Conservation (phyloP, 129 eudicot genomes). For the Oenanthe sinensis region DNA sequence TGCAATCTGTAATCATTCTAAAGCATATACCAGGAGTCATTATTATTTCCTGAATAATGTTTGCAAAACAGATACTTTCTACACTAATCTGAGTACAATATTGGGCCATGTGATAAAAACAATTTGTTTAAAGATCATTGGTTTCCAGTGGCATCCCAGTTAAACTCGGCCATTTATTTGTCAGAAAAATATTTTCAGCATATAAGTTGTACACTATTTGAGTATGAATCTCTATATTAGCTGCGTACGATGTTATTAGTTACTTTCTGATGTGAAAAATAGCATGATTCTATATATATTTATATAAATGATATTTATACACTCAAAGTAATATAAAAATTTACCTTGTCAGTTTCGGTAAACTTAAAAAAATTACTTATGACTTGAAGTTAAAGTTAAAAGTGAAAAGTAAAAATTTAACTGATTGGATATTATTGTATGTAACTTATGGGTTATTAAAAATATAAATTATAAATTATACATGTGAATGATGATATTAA, state of each 20-base stretch:
- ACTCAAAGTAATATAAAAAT: background rate
- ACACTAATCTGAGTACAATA: background rate
- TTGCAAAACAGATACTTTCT: background rate
- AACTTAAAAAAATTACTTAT: too few species aligned
- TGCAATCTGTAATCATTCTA: background rate
- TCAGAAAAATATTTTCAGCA: background rate
- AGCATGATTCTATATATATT: background rate
- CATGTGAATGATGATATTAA: too few species aligned
- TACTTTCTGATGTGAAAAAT: background rate
- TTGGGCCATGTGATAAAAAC: background rate
- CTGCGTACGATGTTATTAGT: background rate
- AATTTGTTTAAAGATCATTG: background rate
- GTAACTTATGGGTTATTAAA: too few species aligned
- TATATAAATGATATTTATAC: background rate
- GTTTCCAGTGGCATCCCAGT: background rate
- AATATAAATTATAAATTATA: too few species aligned
- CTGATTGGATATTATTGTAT: too few species aligned
- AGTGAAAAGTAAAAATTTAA: too few species aligned
- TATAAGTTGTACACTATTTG: too few species aligned
- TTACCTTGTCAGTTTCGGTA: background rate
- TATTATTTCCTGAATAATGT: background rate
- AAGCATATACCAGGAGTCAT: background rate
- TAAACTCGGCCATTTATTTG: background rate
- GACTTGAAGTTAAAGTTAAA: too few species aligned
- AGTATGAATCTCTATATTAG: too few species aligned